Evolutionary conservation across 257 asterid species (phyloP).

Genomic region (Solanum neorickii): DNA sequence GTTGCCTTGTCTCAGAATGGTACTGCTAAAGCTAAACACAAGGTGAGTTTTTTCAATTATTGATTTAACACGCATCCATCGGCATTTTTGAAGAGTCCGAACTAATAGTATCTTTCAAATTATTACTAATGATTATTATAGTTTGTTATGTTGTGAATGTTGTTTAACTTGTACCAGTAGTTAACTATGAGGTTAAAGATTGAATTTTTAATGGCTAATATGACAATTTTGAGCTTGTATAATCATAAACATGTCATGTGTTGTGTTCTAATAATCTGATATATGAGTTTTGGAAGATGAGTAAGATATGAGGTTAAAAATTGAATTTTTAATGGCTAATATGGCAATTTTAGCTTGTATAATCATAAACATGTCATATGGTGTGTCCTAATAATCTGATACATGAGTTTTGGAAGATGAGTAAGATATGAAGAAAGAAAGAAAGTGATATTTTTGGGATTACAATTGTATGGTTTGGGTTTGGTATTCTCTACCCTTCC

Average conservation of each 20-base stretch:
- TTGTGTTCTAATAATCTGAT: too few species aligned
- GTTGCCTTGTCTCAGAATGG: constrained; percentile 89
- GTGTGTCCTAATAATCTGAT: not conserved
- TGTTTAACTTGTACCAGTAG: not conserved
- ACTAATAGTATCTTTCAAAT: not conserved
- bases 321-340: not conserved
- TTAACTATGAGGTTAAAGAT: not conserved
- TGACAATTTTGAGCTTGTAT: too few species aligned
- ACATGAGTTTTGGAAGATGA: not conserved
- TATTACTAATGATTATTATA: not conserved
- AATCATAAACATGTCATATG: not conserved
- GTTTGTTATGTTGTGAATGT: not conserved
- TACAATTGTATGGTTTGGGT: not conserved
- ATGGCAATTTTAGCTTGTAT: not conserved
- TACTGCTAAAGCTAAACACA: constrained; percentile 82
- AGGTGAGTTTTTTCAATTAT: constrained; percentile 36
- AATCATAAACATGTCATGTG: too few species aligned
- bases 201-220: not conserved
- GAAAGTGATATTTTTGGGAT: not conserved
- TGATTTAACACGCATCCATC: not conserved
- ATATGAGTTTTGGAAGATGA: not conserved
- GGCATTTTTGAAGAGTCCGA: not conserved
- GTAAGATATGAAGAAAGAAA: not conserved
- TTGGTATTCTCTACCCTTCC: not conserved
- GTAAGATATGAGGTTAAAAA: not conserved